phyloP scores from a whole-genome alignment of 345 rosid genomes.

The Hypericum perforatum region DNA sequence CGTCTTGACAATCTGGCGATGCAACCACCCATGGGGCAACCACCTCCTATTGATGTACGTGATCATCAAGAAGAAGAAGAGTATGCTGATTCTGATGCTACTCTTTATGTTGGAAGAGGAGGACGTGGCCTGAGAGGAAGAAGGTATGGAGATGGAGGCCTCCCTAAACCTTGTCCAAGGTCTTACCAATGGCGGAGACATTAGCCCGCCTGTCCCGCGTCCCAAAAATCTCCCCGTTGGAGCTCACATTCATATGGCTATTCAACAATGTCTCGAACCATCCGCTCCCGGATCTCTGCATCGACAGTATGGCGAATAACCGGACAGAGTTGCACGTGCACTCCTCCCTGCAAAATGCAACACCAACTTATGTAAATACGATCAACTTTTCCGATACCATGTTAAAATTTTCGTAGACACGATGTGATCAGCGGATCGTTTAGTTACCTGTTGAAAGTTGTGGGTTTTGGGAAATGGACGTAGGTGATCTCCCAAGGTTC shows the following conservation, averaged over 20 bases:
- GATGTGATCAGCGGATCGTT: background rate
- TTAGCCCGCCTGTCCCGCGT: conserved; percentile 17
- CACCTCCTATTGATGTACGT: too few relatives aligned
- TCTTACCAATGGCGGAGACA: conserved; percentile 17
- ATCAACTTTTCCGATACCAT: background rate
- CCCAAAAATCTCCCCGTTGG: conserved; percentile 31
- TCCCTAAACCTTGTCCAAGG: conserved; percentile 21
- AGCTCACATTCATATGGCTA: conserved; percentile 34
- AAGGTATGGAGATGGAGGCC: too few relatives aligned
- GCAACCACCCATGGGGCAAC: too few relatives aligned
- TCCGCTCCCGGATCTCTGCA: conserved; percentile 40
- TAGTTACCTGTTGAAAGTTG: conserved; percentile 24
- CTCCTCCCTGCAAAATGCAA: conserved; percentile 17
- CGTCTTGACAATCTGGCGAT: too few relatives aligned
- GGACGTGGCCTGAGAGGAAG: too few relatives aligned
- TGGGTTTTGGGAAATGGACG: conserved; percentile 25
- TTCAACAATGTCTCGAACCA: conserved; percentile 37
- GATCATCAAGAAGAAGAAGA: too few relatives aligned
- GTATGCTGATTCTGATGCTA: too few relatives aligned
- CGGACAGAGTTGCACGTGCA: conserved; percentile 28
- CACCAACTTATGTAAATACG: background rate
- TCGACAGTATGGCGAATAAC: conserved; percentile 31
- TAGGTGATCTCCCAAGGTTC: conserved; percentile 21
- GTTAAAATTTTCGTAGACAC: background rate
- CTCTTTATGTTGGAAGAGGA: too few relatives aligned